Evolutionary conservation across 129 eudicot genomes (phyloP), one percentile per base, ranked within the genome.

Genomic region (Sambucus nigra): DNA sequence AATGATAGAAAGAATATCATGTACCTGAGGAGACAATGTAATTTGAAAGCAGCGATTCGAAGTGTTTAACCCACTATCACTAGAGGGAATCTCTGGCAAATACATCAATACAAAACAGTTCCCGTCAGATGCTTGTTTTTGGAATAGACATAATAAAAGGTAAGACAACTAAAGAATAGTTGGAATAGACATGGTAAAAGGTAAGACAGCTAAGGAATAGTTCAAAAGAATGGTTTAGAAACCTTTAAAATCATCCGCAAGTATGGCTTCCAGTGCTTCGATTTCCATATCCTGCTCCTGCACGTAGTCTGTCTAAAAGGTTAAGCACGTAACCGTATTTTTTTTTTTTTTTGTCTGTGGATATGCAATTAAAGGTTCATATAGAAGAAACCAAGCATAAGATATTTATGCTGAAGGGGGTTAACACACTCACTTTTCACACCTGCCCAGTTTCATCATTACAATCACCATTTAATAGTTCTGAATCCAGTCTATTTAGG

Each of bases 201-300:
- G 24, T 35, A 39, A 48, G 42, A 7, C 47, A 18, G 8, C 21
- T 49, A 15, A 20, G 18, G 9, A 49, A 55, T 4, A 56, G 19
- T 9, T 38, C 27, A 33, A 45, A 55, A 7, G 20, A 15, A 32
- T 25, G 59, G 25, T 23, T 31, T 26, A 21, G 68, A 35, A 41
- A 84, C 95, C 98, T 74, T 76, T 75, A 41, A 89, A 84, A 1
- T 89, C 95, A 55, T 89, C 97, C 88, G 73, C 73, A 41, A 89
- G 80, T 42, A 84, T 89, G 50, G 97, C 95, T 47, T 73, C 77
- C 42, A 89, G 53, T 45, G 95, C 97, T 62, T 89, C 97, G 10
- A 89, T 73, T 78, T 89, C 95, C 95, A 84, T 89, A 74, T 89
- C 97, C 79, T 89, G 97, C 66, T 89, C 97, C 79, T 75, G 95